phyloP scores from a whole-genome alignment of 2,329 filamentous ascomycete species.

The Aspergillus puulaauensis region DNA sequence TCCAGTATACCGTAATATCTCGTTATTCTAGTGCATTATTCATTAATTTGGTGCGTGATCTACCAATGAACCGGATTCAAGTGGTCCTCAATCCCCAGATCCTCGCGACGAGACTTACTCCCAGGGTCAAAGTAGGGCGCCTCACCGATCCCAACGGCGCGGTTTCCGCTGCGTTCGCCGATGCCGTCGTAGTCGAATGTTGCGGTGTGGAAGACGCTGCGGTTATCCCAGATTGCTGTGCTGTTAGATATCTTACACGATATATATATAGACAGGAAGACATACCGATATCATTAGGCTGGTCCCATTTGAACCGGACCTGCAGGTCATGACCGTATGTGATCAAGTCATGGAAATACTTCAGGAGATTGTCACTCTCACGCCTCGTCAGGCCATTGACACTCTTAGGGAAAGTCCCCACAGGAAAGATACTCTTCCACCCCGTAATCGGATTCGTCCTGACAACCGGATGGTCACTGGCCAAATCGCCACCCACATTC shows the following conservation, averaged over 20 bases:
- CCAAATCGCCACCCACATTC: constrained; percentile 54
- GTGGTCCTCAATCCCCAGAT: constrained; percentile 20
- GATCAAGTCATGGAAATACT: constrained; percentile 46
- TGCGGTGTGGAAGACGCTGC: constrained; percentile 34
- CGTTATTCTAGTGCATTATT: too few relatives aligned
- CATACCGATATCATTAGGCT: constrained; percentile 48
- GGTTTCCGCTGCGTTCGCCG: constrained; percentile 39
- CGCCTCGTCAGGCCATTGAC: constrained; percentile 48
- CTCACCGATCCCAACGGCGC: constrained; percentile 93
- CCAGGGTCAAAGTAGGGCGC: constrained; percentile 25
- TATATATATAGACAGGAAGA: background rate
- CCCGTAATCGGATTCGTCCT: constrained; percentile 65
- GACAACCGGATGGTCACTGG: constrained; percentile 56
- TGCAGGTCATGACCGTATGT: constrained; percentile 53
- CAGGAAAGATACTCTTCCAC: constrained; percentile 58
- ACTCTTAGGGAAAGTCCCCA: constrained; percentile 39
- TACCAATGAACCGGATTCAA: constrained; percentile 19
- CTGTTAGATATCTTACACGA: background rate
- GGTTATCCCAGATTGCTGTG: constrained; percentile 19
- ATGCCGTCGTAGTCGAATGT: constrained; percentile 39
- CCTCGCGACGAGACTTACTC: constrained; percentile 18
- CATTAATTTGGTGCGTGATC: background rate
- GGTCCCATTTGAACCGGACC: constrained; percentile 51
- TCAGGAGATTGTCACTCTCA: constrained; percentile 45
- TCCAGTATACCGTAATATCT: too few relatives aligned